Conservation (phyloP, 164 flowering plant genomes). For the Vitis amurensis region DNA sequence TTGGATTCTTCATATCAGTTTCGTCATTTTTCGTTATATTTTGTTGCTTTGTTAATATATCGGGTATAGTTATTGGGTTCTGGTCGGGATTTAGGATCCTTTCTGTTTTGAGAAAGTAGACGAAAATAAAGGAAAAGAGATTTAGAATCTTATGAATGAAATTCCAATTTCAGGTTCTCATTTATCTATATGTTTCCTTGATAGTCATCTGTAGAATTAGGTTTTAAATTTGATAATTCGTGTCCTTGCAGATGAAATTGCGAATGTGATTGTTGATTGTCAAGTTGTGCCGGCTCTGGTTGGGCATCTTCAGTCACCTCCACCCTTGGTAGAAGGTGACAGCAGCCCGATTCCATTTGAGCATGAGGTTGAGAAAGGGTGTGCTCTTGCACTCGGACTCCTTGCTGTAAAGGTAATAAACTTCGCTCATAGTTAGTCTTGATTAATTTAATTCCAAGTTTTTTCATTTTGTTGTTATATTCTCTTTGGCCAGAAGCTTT, state of each 20-base stretch:
- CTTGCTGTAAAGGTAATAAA: constrained; percentile 48
- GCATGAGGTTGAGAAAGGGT: constrained; percentile 51
- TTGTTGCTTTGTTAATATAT: not conserved
- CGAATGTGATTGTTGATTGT: constrained; percentile 39
- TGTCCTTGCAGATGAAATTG: constrained; percentile 41
- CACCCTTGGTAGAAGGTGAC: constrained; percentile 13
- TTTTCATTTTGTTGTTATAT: not conserved
- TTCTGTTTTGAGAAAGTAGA: no score
- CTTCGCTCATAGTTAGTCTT: not conserved
- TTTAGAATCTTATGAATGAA: not conserved
- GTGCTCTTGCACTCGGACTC: constrained; percentile 52
- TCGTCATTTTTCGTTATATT: no score
- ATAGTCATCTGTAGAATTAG: not conserved
- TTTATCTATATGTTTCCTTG: no score
- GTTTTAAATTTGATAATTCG: constrained; percentile 4
- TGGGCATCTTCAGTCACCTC: constrained; percentile 38
- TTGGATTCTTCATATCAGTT: no score
- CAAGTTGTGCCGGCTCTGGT: constrained; percentile 51
- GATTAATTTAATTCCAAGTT: not conserved
- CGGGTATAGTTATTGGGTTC: not conserved
- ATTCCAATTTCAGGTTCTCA: not conserved
- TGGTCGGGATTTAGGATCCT: no score
- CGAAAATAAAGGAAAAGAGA: no score
- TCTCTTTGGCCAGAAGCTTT: not conserved
- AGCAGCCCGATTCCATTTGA: constrained; percentile 15